Percentiles rank a stretch among this genome's conserved stretches.
phyloP scores from a whole-genome alignment of 495 filamentous ascomycete species.

The Parachaetomium inaequale region DNA sequence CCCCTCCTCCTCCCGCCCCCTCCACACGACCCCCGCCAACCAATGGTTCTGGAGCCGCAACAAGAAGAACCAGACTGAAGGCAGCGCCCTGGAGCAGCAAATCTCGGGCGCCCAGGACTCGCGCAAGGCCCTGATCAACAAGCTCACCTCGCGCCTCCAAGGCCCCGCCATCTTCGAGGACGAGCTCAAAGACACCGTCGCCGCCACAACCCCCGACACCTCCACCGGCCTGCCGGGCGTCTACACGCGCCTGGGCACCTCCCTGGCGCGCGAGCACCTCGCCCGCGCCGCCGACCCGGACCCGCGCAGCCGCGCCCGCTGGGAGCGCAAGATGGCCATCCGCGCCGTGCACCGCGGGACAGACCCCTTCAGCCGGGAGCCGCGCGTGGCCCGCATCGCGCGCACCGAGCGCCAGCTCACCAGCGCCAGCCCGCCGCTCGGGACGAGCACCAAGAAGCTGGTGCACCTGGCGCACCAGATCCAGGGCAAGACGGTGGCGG shows the following conservation, averaged over 20 bases:
- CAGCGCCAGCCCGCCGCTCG: slow-evolving; percentile 61
- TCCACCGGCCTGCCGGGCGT: too few species aligned
- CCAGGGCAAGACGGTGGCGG: slow-evolving; percentile 81
- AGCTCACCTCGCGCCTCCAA: slow-evolving; percentile 31
- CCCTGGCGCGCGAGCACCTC: slow-evolving; percentile 46
- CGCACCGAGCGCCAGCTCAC: slow-evolving; percentile 68
- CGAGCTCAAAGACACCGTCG: slow-evolving; percentile 34
- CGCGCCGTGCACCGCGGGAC: slow-evolving; percentile 53
- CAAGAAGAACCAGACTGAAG: slow-evolving; percentile 4
- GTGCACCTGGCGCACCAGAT: slow-evolving; percentile 80
- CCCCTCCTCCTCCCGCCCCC: slow-evolving; percentile 22
- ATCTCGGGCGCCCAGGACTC: slow-evolving; percentile 25
- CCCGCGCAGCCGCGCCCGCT: slow-evolving; percentile 60
- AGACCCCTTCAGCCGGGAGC: slow-evolving; percentile 60
- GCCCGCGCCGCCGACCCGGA: slow-evolving; percentile 63
- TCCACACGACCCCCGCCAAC: slow-evolving; percentile 34
- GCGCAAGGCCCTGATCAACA: slow-evolving; percentile 29
- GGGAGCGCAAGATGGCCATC: slow-evolving; percentile 78
- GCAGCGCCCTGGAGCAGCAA: slow-evolving; percentile 1
- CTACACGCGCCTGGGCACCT: slow-evolving; percentile 8
- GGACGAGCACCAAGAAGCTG: slow-evolving; percentile 87
- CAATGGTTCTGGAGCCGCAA: slow-evolving; percentile 32
- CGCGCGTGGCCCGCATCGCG: slow-evolving; percentile 57
- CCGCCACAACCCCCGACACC: not conserved
- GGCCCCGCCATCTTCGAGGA: slow-evolving; percentile 61